Percentiles rank a stretch among this genome's conserved stretches.
Conservation (phyloP, 306 rosid species). For the Quercus cerris region DNA sequence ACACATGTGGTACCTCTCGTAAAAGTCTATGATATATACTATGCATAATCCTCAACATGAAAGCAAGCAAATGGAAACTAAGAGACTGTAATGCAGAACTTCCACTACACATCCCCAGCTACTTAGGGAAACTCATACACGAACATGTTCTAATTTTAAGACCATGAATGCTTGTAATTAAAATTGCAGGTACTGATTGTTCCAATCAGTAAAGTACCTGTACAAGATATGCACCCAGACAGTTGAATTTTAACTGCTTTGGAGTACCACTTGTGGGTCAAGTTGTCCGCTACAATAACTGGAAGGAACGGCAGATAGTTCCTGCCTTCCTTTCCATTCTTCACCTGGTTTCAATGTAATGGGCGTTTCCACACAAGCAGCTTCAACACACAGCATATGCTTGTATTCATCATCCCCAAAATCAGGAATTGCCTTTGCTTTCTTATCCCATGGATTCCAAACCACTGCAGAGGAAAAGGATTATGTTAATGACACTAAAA, state of each 20-base stretch:
- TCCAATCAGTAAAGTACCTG: conserved; percentile 29
- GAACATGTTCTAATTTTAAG: not conserved
- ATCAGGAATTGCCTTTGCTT: conserved; percentile 62
- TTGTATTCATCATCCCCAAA: conserved; percentile 64
- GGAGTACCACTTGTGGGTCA: conserved; percentile 49
- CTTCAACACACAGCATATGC: conserved; percentile 65
- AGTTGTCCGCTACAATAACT: conserved; percentile 81
- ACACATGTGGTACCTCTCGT: too few species aligned
- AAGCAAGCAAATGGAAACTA: not conserved
- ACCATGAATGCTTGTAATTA: not conserved
- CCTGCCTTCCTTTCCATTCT: conserved; percentile 90
- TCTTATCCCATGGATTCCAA: conserved; percentile 93
- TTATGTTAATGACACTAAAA: not conserved
- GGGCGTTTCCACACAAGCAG: conserved; percentile 65
- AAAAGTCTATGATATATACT: too few species aligned
- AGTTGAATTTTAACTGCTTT: conserved; percentile 11
- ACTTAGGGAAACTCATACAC: not conserved
- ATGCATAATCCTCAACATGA: too few species aligned
- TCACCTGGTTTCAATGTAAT: conserved; percentile 74
- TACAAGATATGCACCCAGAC: conserved; percentile 26
- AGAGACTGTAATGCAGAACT: not conserved
- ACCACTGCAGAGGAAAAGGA: conserved; percentile 43
- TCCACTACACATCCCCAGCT: not conserved
- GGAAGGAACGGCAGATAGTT: conserved; percentile 62
- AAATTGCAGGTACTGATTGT: not conserved